Percentiles rank a stretch among this genome's conserved stretches.
phyloP scores from a whole-genome alignment of 352 stramenopile genomes.

The Phytophthora chlamydospora region DNA sequence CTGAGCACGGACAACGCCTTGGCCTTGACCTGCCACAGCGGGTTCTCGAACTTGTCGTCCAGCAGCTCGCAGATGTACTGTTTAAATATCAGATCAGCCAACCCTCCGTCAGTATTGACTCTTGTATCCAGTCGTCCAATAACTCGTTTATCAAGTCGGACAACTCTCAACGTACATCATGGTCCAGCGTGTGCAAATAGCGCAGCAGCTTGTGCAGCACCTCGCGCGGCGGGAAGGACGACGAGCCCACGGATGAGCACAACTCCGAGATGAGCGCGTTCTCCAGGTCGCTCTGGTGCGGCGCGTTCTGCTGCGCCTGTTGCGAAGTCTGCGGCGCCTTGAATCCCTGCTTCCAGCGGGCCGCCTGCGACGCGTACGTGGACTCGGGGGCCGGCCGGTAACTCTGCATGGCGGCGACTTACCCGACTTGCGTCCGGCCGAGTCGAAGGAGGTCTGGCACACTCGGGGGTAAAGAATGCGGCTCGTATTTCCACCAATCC shows the following conservation, averaged over 20 bases:
- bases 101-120: too few species aligned
- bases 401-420: conserved; percentile 31
- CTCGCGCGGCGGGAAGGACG: conserved; percentile 80
- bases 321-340: conserved; percentile 20
- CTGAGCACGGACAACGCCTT: conserved; percentile 83
- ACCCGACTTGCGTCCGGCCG: too few species aligned
- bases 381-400: conserved; percentile 45
- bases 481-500: too few species aligned
- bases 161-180: conserved; percentile 43
- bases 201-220: conserved; percentile 80
- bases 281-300: conserved; percentile 63
- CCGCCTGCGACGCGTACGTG: conserved; percentile 77
- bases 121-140: too few species aligned
- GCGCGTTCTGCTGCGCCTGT: conserved; percentile 5
- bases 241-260: conserved; percentile 79
- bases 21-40: conserved; percentile 82
- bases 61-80: conserved; percentile 86
- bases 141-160: conserved; percentile 7
- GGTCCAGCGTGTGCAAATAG: conserved; percentile 75
- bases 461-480: too few species aligned
- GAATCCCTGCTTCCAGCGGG: conserved; percentile 82
- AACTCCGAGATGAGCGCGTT: conserved; percentile 76
- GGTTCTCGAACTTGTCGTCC: conserved; percentile 86
- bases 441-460: too few species aligned
- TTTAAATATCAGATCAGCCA: not conserved